Evolutionary conservation across 1,284 basidiomycete species (phyloP).

Genomic region (Pascua sp.): DNA sequence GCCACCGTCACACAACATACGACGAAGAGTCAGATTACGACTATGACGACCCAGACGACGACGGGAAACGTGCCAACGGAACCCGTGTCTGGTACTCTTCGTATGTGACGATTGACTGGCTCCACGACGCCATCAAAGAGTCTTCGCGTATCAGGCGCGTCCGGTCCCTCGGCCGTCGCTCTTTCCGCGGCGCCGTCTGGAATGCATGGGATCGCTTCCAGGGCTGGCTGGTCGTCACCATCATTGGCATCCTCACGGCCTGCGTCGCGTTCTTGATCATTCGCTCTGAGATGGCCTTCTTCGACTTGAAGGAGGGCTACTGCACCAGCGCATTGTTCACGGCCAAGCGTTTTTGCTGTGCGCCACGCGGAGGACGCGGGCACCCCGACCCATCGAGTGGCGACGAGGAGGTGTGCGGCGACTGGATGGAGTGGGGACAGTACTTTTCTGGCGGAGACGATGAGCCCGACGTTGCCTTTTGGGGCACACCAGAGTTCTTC

Average conservation of each 20-base stretch:
- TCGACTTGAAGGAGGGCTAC: conserved; percentile 89
- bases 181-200: conserved; percentile 66
- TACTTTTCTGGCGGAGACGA: conserved; percentile 27
- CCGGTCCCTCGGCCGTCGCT: conserved; percentile 59
- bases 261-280: conserved; percentile 83
- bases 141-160: conserved; percentile 71
- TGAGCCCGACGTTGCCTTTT: conserved; percentile 21
- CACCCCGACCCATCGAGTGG: conserved; percentile 21
- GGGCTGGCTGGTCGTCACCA: conserved; percentile 87
- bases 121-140: conserved; percentile 90
- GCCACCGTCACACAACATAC: conserved; percentile 27
- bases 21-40: conserved; percentile 19
- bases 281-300: conserved; percentile 83
- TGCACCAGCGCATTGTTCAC: conserved; percentile 69
- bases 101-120: conserved; percentile 63
- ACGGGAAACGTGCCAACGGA: conserved; percentile 64
- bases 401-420: conserved; percentile 56
- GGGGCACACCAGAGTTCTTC: conserved; percentile 57
- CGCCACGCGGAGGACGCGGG: conserved; percentile 34
- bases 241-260: conserved; percentile 68
- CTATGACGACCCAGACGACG: conserved; percentile 52
- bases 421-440: conserved; percentile 73
- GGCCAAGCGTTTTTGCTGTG: conserved; percentile 79
- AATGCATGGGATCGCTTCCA: conserved; percentile 74
- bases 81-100: conserved; percentile 87